Evolutionary conservation across 2,329 filamentous ascomycete genomes (phyloP).

Genomic region (Talaromyces sp.): DNA sequence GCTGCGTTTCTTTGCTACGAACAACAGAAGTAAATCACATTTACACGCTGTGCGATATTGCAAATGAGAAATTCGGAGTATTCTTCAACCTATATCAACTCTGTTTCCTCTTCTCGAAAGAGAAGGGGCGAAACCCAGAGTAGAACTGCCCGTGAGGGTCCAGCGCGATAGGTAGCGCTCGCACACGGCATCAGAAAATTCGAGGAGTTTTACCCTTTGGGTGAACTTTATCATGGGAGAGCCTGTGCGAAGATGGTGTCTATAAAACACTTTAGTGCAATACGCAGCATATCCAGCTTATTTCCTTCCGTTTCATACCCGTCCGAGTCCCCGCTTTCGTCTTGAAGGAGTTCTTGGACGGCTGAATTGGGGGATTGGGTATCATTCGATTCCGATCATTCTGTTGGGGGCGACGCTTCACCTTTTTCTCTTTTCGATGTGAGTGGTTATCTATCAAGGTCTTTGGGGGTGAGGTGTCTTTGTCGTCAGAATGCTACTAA

Average conservation of each 20-base stretch:
- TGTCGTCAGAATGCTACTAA: constrained; percentile 18
- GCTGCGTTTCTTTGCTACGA: constrained; percentile 96
- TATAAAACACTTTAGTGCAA: constrained; percentile 86
- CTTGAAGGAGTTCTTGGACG: constrained; percentile 1
- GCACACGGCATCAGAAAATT: constrained; percentile 85
- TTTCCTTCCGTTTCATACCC: constrained; percentile 27
- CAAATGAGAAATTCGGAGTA: constrained; percentile 99
- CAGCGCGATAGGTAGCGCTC: constrained; percentile 68
- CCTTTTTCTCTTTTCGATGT: constrained; percentile 48
- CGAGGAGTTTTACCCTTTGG: constrained; percentile 52
- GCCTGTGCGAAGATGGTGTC: constrained; percentile 92
- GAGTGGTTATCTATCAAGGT: constrained; percentile 34
- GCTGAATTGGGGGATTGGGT: constrained; percentile 28
- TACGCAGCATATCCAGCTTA: constrained; percentile 69
- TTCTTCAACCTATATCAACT: constrained; percentile 61
- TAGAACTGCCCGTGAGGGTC: constrained; percentile 75
- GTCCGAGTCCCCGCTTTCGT: constrained; percentile 6
- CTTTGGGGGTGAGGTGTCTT: constrained; percentile 2
- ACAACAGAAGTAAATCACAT: constrained; percentile 52
- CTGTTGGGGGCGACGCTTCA: constrained; percentile 75
- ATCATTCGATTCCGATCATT: constrained; percentile 94
- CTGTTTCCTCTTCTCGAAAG: constrained; percentile 20
- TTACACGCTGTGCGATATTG: constrained; percentile 40
- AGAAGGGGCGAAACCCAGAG: constrained; percentile 11
- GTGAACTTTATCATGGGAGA: constrained; percentile 68